These are phyloP conservation scores for Coemansia sp. DNA, from an alignment of 192 early-diverging fungal species.

Conservation along the genomic window DNA sequence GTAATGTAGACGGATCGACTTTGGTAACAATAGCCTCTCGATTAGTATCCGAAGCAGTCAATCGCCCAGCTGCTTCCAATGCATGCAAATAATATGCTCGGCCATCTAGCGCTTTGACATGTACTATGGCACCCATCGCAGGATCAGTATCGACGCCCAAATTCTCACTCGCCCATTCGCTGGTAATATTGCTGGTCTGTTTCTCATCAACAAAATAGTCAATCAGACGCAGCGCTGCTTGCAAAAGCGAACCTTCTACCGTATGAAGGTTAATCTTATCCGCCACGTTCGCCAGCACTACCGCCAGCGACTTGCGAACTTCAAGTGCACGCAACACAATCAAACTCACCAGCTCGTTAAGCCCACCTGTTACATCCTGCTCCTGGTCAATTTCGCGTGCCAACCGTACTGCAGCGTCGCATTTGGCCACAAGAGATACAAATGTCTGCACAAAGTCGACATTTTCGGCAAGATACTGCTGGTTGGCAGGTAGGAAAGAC, in stretches of 20 bases:
- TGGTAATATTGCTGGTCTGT: constrained; percentile 24
- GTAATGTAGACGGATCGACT: constrained; percentile 4
- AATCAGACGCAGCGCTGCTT: constrained; percentile 26
- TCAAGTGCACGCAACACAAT: constrained; percentile 41
- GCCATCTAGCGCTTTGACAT: constrained; percentile 28
- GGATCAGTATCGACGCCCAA: constrained; percentile 4
- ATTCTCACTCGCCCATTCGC: constrained; percentile 30
- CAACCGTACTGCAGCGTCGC: constrained; percentile 13
- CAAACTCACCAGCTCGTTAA: constrained; percentile 17
- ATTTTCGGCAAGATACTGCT: constrained; percentile 34
- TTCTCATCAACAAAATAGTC: constrained; percentile 46
- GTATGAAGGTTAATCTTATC: constrained; percentile 27
- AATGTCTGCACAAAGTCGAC: constrained; percentile 39
- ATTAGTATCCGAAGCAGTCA: constrained; percentile 29
- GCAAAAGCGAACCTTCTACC: constrained; percentile 13
- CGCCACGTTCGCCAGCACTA: constrained; percentile 36
- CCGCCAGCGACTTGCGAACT: constrained; percentile 38
- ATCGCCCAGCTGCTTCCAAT: constrained; percentile 33
- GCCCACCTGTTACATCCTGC: not conserved
- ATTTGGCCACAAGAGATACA: constrained; percentile 15
- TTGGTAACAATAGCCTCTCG: constrained; percentile 15
- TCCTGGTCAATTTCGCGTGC: constrained; percentile 6
- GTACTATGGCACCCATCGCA: not conserved
- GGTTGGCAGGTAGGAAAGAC: constrained; percentile 47
- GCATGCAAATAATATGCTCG: constrained; percentile 39